Conservation (phyloP, 2,329 filamentous ascomycete species). For the Ascochyta viciae-villosae region DNA sequence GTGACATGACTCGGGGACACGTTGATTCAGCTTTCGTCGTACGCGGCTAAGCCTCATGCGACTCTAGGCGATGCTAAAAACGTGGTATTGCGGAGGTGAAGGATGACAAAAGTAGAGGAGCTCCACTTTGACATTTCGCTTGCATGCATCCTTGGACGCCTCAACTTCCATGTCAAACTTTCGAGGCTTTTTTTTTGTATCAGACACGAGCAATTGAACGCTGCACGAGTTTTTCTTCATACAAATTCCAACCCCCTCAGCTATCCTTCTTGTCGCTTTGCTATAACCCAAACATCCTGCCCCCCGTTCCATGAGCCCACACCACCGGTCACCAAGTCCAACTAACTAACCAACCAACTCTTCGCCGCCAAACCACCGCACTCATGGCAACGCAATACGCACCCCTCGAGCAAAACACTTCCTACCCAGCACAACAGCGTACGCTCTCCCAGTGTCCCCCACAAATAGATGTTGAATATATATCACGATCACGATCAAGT, state of each 20-base stretch:
- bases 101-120: neutral
- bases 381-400: slow-evolving; percentile 1
- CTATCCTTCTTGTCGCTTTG: no score
- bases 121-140: neutral
- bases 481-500: no score
- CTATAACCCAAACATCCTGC: no score
- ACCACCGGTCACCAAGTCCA: no score
- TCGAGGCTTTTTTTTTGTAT: neutral
- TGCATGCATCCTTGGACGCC: slow-evolving; percentile 2
- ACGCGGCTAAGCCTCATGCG: neutral
- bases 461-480: no score
- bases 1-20: neutral
- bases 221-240: no score
- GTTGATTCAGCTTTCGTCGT: neutral
- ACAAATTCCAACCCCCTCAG: no score
- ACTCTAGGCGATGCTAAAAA: neutral
- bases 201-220: neutral
- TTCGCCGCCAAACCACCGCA: no score
- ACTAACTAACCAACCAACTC: no score
- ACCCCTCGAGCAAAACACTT: neutral
- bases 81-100: neutral
- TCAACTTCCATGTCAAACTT: neutral
- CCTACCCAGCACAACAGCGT: neutral
- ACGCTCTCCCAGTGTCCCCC: neutral
- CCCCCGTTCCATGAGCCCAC: no score